phyloP scores from a whole-genome alignment of 352 stramenopile genomes.

The Phytophthora vignae region DNA sequence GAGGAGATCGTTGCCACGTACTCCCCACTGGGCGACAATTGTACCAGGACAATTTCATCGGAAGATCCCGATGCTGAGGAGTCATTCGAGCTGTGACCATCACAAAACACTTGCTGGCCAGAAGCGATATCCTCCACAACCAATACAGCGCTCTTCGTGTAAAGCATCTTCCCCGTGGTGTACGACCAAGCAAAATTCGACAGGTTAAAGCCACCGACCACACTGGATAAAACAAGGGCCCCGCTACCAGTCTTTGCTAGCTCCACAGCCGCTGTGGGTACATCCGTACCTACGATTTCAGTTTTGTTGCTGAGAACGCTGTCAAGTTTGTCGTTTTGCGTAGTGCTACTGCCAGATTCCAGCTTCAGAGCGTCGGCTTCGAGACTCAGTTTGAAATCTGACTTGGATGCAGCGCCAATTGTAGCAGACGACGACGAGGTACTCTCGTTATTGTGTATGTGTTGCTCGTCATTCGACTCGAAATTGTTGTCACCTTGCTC shows the following conservation, averaged over 20 bases:
- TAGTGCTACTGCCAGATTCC: constrained; percentile 2
- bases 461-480: neutral
- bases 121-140: constrained; percentile 50
- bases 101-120: constrained; percentile 32
- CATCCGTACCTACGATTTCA: neutral
- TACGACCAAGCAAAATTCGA: constrained; percentile 44
- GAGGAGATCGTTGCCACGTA: constrained; percentile 36
- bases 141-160: constrained; percentile 22
- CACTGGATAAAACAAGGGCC: constrained; percentile 14
- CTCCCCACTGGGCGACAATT: constrained; percentile 35
- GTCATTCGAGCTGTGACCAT: constrained; percentile 2
- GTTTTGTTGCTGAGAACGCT: constrained; percentile 21
- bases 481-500: neutral
- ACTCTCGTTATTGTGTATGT: constrained; percentile 10
- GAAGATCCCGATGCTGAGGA: neutral
- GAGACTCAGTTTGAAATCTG: constrained; percentile 44
- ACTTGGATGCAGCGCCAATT: constrained; percentile 36
- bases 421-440: constrained; percentile 25
- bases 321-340: constrained; percentile 2
- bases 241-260: neutral
- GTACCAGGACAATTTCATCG: constrained; percentile 37
- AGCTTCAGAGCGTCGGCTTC: constrained; percentile 48
- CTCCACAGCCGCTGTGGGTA: constrained; percentile 3
- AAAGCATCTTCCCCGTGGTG: constrained; percentile 43
- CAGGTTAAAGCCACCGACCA: constrained; percentile 25